Base-by-base conservation (phyloP, 192 early-diverging fungal species). In the Coemansia sp. region DNA sequence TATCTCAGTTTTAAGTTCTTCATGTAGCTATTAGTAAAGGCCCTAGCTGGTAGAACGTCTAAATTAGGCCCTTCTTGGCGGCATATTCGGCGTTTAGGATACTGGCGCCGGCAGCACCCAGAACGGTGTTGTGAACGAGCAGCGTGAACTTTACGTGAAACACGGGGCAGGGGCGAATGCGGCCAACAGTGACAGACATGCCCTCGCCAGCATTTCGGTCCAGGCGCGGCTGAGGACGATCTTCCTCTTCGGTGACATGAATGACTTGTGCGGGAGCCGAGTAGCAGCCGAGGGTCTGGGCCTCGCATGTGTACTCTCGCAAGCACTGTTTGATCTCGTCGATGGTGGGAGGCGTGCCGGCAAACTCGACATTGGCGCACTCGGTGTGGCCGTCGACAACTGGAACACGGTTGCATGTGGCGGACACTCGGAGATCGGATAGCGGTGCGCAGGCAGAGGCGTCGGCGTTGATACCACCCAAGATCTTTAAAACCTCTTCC, bases 341-440 rank as follows among this genome's bases (percentile, higher is more conserved):
- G 24, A 89, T 69, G 14, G 91, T 87, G 40, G 96, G 96, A 74
- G 84, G 79, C 3, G 66, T 31, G 37, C 73, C 66, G 2, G 70
- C 78, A 85, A 99, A 99, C 79, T 94, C 90, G 27, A 99, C 83
- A 59, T 87, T 92, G 7, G 96, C 94, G 75, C 88, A 90, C 78
- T 95, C 93, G 48, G 90, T 92, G 80, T 99, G 97, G 10, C 97
- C 97, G 78, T 99, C 97, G 31, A 99, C 82, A 35, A 99, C 95
- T 34, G 95, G 89, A 16, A 99, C 97, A 67, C 97, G 93, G 83
- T 95, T 96, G 85, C 97, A 99, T 11, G 90, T 92, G 16, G 97
- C 97, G 6, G 94, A 95, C 21, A 99, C 92, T n/a, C 81, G 82
- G 16, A 93, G 89, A 19, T 83, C 72, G 6, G 75, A 44, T 41